Evolutionary conservation across 345 rosid species (phyloP).

Genomic region (Eutrema yunnanense): DNA sequence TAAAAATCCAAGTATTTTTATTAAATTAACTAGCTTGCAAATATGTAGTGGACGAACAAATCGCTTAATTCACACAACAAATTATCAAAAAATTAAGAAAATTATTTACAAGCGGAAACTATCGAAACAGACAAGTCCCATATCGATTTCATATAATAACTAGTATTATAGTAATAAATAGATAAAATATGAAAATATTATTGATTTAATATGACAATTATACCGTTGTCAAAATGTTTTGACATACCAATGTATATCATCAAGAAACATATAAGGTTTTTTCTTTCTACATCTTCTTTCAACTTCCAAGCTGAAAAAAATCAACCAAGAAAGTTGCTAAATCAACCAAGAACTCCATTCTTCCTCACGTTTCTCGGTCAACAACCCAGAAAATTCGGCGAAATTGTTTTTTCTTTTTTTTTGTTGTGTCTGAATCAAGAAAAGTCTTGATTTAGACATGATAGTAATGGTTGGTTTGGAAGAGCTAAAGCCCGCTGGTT

Average conservation of each 20-base stretch:
- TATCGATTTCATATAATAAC: neutral
- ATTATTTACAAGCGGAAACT: neutral
- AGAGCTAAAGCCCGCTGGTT: conserved; percentile 36
- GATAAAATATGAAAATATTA: neutral
- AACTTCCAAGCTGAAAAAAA: neutral
- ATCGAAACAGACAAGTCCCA: neutral
- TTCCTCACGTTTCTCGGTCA: conserved; percentile 4
- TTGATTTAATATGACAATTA: neutral
- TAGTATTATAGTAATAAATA: neutral
- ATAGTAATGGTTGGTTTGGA: neutral
- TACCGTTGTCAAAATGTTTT: neutral
- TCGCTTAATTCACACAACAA: neutral
- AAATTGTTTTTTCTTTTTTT: neutral
- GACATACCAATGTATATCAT: neutral
- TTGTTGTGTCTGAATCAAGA: conserved; percentile 6
- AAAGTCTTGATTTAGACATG: neutral
- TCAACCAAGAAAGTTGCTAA: conserved; percentile 4
- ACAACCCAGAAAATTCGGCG: neutral
- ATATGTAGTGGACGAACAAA: neutral
- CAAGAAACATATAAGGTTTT: neutral
- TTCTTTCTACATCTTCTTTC: neutral
- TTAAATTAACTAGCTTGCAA: too few relatives aligned
- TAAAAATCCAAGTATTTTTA: too few relatives aligned
- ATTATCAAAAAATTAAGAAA: neutral
- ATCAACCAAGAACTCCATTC: neutral